A percentile compares a stretch with the other conserved stretches of the same genome.
Evolutionary conservation across 1,139 yeast species (phyloP).

Genomic region (Arxiozyma telluris): DNA sequence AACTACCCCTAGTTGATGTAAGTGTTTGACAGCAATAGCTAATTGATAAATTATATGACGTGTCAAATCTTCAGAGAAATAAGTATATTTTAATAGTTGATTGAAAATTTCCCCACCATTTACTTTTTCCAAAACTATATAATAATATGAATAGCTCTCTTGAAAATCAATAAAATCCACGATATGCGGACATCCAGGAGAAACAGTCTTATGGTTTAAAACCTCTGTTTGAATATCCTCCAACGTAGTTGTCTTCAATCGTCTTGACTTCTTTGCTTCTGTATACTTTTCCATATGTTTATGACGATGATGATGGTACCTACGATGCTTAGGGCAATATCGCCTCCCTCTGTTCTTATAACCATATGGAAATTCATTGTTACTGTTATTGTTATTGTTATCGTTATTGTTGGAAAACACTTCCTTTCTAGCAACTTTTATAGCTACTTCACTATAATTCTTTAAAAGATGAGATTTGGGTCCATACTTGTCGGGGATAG

Average conservation of each 20-base stretch:
- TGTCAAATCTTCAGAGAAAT: conserved; percentile 76
- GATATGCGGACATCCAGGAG: conserved; percentile 49
- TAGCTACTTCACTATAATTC: conserved; percentile 40
- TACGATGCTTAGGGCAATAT: background rate
- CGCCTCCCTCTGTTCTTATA: conserved; percentile 1
- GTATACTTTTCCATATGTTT: background rate
- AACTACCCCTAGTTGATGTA: conserved; percentile 79
- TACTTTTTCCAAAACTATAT: conserved; percentile 71
- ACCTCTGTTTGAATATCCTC: conserved; percentile 59
- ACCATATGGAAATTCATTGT: too few species aligned
- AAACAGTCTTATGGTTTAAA: conserved; percentile 35
- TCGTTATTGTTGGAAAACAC: conserved; percentile 33
- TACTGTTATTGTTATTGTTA: conserved; percentile 12
- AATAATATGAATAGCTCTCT: conserved; percentile 58
- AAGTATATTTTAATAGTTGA: conserved; percentile 82
- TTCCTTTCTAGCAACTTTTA: conserved; percentile 62
- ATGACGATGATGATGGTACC: conserved; percentile 2
- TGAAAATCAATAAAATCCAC: conserved; percentile 59
- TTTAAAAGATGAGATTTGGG: conserved; percentile 1
- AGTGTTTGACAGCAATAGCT: conserved; percentile 68
- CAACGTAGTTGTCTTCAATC: conserved; percentile 8
- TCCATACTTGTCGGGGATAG: conserved; percentile 9
- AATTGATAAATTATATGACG: conserved; percentile 80
- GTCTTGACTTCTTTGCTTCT: conserved; percentile 1
- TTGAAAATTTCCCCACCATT: conserved; percentile 96